A percentile compares a stretch with the other conserved stretches of the same genome.
phyloP scores from a whole-genome alignment of 805 yeast genomes.

The Ogataea neopini region DNA sequence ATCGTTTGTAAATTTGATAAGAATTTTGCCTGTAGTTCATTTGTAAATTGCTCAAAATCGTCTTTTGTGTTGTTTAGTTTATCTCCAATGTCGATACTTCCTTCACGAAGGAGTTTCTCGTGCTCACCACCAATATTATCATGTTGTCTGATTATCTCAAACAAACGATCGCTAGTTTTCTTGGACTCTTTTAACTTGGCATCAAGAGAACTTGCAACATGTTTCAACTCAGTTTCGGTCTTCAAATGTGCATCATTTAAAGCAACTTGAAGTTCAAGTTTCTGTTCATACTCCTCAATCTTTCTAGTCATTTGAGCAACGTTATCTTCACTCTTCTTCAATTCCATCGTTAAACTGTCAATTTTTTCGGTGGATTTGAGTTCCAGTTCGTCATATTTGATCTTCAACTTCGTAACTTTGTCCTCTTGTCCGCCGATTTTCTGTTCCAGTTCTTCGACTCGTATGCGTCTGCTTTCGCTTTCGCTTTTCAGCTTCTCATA shows the following conservation, averaged over 20 bases:
- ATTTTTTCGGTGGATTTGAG: conserved; percentile 14
- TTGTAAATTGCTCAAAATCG: neutral
- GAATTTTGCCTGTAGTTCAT: neutral
- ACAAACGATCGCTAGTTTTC: conserved; percentile 8
- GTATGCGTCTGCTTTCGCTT: conserved; percentile 47
- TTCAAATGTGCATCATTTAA: conserved; percentile 19
- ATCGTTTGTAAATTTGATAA: neutral
- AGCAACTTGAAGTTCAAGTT: conserved; percentile 14
- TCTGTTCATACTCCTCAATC: conserved; percentile 8
- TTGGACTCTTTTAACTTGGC: conserved; percentile 13
- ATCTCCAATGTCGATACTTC: neutral
- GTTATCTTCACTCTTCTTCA: conserved; percentile 7
- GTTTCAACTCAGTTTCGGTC: conserved; percentile 15
- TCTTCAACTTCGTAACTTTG: conserved; percentile 44
- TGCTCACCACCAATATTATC: conserved; percentile 1
- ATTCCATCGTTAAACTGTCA: neutral
- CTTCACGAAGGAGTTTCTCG: neutral
- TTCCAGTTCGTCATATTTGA: conserved; percentile 36
- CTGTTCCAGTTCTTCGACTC: conserved; percentile 51
- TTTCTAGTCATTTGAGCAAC: neutral
- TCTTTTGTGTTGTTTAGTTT: neutral
- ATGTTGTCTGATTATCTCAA: conserved; percentile 9
- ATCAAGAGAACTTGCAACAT: conserved; percentile 9
- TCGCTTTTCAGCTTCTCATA: conserved; percentile 51
- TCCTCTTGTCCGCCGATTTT: conserved; percentile 49